Conservation (phyloP, 2,329 filamentous ascomycete species). For the Colletotrichum paranaense region DNA sequence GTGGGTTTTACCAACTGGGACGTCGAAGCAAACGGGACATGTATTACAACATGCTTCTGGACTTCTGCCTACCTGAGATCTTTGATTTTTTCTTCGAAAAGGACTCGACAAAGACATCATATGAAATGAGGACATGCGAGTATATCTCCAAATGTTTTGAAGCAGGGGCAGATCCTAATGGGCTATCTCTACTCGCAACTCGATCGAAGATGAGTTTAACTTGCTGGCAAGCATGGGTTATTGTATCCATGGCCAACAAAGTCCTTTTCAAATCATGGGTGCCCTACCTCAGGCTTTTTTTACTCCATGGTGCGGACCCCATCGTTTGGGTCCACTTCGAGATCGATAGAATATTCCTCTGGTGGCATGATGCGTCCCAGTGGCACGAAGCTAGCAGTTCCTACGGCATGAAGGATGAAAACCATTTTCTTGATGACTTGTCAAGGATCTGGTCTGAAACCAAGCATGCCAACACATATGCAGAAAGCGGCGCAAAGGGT, state of each 20-base stretch:
- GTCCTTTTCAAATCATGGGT: no score
- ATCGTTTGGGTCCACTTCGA: no score
- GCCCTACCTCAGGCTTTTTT: neutral
- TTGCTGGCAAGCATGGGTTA: neutral
- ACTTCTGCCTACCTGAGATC: neutral
- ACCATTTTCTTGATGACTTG: no score
- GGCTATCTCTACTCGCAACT: no score
- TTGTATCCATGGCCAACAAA: no score
- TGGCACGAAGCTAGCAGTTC: no score
- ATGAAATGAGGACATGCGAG: neutral
- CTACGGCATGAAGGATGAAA: no score
- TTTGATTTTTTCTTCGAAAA: accelerated
- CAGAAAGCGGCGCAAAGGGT: no score
- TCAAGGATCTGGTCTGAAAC: no score
- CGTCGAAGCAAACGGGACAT: neutral
- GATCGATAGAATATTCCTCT: no score
- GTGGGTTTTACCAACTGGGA: neutral
- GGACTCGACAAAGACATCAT: neutral
- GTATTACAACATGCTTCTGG: neutral
- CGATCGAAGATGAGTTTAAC: neutral
- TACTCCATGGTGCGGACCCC: neutral
- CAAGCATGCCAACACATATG: no score
- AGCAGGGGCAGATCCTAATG: neutral
- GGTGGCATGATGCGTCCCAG: no score
- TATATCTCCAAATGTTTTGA: neutral